phyloP scores from a whole-genome alignment of 2,329 filamentous ascomycete genomes.

The Botryosphaeria dothidea region DNA sequence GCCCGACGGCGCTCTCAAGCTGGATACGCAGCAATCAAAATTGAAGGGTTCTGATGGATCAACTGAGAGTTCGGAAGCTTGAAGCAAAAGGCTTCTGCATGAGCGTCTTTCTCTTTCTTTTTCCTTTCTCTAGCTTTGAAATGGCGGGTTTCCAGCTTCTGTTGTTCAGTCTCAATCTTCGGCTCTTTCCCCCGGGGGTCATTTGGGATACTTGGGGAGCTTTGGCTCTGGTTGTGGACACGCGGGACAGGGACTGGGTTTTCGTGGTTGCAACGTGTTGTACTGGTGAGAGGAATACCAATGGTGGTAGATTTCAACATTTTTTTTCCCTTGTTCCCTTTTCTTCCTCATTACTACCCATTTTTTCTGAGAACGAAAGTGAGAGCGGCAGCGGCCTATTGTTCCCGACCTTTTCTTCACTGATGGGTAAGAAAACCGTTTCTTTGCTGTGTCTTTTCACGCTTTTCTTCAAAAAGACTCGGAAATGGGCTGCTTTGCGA shows the following conservation, averaged over 20 bases:
- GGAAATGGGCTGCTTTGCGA: slow-evolving; percentile 10
- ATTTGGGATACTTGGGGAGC: slow-evolving; percentile 15
- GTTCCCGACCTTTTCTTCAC: background rate
- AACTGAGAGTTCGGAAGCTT: slow-evolving; percentile 2
- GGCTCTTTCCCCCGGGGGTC: slow-evolving; percentile 13
- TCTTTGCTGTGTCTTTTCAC: slow-evolving; percentile 16
- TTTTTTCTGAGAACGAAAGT: slow-evolving; percentile 13
- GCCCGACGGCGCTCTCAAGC: slow-evolving; percentile 4
- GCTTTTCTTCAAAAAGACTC: slow-evolving; percentile 14
- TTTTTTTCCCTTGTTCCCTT: slow-evolving; percentile 15
- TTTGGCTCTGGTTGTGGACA: slow-evolving; percentile 11
- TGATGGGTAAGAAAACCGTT: slow-evolving; percentile 8
- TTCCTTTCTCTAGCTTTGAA: background rate
- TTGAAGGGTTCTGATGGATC: slow-evolving; percentile 18
- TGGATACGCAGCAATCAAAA: slow-evolving; percentile 18
- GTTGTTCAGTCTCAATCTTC: slow-evolving; percentile 21
- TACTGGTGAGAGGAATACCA: slow-evolving; percentile 20
- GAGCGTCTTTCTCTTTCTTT: slow-evolving; percentile 24
- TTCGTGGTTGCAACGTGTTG: slow-evolving; percentile 17
- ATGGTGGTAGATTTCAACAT: slow-evolving; percentile 21
- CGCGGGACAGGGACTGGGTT: slow-evolving; percentile 17
- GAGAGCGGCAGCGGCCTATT: slow-evolving; percentile 16
- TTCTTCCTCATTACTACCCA: slow-evolving; percentile 12
- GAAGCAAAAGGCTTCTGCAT: slow-evolving; percentile 5
- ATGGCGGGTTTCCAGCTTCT: slow-evolving; percentile 25